Evolutionary conservation across 768 basidiomycete species (phyloP).

Genomic region (Suillus cothurnatus): DNA sequence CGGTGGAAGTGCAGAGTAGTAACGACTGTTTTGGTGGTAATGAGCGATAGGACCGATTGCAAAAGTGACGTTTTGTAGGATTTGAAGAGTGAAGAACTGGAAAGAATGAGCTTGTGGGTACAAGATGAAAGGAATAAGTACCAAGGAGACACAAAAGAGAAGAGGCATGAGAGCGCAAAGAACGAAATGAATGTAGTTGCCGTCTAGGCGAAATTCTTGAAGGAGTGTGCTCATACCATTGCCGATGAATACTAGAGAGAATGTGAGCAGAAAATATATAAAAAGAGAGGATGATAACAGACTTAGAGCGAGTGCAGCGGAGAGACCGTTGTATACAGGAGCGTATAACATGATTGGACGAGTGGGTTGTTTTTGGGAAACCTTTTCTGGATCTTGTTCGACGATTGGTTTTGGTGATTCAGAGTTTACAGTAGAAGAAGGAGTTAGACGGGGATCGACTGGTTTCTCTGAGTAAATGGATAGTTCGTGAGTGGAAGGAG

Average conservation of each 20-base stretch:
- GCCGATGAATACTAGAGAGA: slow-evolving; percentile 60
- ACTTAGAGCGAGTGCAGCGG: slow-evolving; percentile 30
- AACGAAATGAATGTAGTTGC: slow-evolving; percentile 42
- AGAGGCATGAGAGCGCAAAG: slow-evolving; percentile 44
- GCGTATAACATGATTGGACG: slow-evolving; percentile 29
- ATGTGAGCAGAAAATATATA: slow-evolving; percentile 8
- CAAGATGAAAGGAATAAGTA: slow-evolving; percentile 21
- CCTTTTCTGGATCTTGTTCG: slow-evolving; percentile 40
- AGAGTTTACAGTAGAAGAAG: not conserved
- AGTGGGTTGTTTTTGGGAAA: slow-evolving; percentile 9
- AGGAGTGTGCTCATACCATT: slow-evolving; percentile 66
- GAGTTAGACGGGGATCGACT: slow-evolving; percentile 9
- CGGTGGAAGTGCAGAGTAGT: slow-evolving; percentile 51
- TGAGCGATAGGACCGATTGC: slow-evolving; percentile 55
- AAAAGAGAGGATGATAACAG: not conserved
- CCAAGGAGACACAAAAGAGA: slow-evolving; percentile 49
- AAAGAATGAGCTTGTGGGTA: slow-evolving; percentile 13
- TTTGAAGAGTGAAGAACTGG: slow-evolving; percentile 44
- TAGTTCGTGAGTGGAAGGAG: slow-evolving; percentile 24
- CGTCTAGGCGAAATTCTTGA: slow-evolving; percentile 51
- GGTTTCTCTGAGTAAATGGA: slow-evolving; percentile 37
- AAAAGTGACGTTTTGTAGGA: slow-evolving; percentile 41
- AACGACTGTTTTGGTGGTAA: slow-evolving; percentile 51
- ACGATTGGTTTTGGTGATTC: slow-evolving; percentile 29
- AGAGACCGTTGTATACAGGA: slow-evolving; percentile 28